Conservation (phyloP, 495 filamentous ascomycete genomes). For the Lepraria neglecta region DNA sequence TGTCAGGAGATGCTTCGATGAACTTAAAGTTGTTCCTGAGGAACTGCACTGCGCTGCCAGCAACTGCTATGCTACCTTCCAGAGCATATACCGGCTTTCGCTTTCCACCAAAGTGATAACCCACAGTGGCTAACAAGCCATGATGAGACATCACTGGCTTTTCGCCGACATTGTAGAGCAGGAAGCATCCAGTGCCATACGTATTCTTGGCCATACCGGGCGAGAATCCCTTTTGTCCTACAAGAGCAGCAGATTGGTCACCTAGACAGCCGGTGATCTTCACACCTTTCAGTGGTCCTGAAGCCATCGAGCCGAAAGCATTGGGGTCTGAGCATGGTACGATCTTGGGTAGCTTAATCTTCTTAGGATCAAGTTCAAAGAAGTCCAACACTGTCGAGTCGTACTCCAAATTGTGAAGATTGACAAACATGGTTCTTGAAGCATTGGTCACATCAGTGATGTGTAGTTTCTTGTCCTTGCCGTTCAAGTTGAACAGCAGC, state of each 20-base stretch:
- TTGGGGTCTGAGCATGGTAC: constrained; percentile 75
- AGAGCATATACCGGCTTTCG: constrained; percentile 78
- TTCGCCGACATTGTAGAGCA: constrained; percentile 87
- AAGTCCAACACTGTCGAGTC: constrained; percentile 75
- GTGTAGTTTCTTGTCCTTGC: constrained; percentile 59
- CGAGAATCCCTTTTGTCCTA: constrained; percentile 85
- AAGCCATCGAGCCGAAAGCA: constrained; percentile 63
- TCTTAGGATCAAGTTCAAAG: constrained; percentile 70
- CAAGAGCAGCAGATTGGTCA: constrained; percentile 87
- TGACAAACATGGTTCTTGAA: constrained; percentile 95
- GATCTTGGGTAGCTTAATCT: constrained; percentile 76
- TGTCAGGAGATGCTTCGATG: constrained; percentile 66
- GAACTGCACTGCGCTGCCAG: constrained; percentile 84
- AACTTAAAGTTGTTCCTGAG: constrained; percentile 87
- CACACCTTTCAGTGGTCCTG: constrained; percentile 64
- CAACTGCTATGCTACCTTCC: constrained; percentile 89
- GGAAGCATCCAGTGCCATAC: constrained; percentile 92
- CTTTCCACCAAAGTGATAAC: constrained; percentile 67
- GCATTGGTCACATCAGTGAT: constrained; percentile 93
- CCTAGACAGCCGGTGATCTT: constrained; percentile 82
- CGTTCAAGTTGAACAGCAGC: constrained; percentile 87
- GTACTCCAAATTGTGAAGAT: constrained; percentile 79
- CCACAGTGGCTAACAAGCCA: constrained; percentile 82
- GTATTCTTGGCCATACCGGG: constrained; percentile 92
- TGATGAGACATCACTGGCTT: constrained; percentile 88